Percentiles rank a stretch among this genome's conserved stretches.
These are phyloP conservation scores for Gossypium arboreum DNA, from an alignment of 345 rosid genomes.

Conservation along the genomic window DNA sequence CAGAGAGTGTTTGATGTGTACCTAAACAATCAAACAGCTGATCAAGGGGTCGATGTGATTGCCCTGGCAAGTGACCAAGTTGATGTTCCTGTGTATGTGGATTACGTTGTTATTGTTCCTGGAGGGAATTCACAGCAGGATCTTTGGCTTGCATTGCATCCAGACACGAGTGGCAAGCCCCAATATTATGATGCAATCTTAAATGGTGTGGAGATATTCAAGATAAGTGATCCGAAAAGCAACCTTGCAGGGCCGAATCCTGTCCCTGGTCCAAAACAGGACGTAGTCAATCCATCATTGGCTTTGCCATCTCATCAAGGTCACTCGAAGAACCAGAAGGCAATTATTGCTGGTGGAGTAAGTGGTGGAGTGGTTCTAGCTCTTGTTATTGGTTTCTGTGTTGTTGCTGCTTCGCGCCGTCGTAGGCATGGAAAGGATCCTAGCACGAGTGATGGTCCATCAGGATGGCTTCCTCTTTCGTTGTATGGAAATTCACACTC, in stretches of 20 bases:
- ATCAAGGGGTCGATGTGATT: constrained; percentile 41
- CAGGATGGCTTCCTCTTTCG: constrained; percentile 97
- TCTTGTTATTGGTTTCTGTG: constrained; percentile 48
- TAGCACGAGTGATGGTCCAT: constrained; percentile 82
- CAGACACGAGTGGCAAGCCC: constrained; percentile 33
- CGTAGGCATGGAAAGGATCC: constrained; percentile 56
- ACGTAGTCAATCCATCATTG: constrained; percentile 37
- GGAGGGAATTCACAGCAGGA: constrained; percentile 56
- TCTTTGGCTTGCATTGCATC: constrained; percentile 81
- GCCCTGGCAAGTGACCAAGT: constrained; percentile 37
- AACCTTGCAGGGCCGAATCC: constrained; percentile 94
- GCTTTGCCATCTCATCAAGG: constrained; percentile 32
- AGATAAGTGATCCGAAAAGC: constrained; percentile 38
- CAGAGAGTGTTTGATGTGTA: constrained; percentile 66
- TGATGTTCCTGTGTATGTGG: constrained; percentile 43
- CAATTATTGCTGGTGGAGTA: constrained; percentile 67
- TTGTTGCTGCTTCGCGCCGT: constrained; percentile 42
- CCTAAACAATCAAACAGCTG: constrained; percentile 71
- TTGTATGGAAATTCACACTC: constrained; percentile 94
- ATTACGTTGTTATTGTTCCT: constrained; percentile 56
- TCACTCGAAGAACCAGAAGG: constrained; percentile 44
- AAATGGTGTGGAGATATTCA: constrained; percentile 90
- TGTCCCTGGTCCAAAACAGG: constrained; percentile 53
- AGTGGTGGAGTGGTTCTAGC: constrained; percentile 62
- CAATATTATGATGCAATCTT: constrained; percentile 60